Percentiles rank a stretch among this genome's conserved stretches.
phyloP scores from a whole-genome alignment of 352 stramenopile species.

The Plasmopara muralis region DNA sequence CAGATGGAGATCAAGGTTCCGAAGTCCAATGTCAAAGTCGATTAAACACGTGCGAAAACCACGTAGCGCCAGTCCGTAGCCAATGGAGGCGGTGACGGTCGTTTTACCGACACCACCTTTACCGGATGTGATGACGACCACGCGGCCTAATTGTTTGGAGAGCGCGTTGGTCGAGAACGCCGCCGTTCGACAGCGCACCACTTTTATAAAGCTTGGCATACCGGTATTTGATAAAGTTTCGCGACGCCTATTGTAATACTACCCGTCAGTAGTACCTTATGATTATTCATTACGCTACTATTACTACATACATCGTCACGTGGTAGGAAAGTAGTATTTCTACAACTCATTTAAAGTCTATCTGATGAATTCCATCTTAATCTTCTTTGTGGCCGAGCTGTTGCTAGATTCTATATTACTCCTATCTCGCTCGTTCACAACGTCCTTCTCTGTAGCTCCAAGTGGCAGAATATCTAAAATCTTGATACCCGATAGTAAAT shows the following conservation, averaged over 20 bases:
- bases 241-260: too few relatives aligned
- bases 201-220: too few relatives aligned
- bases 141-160: slow-evolving; percentile 34
- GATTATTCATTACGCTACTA: too few relatives aligned
- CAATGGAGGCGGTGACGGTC: slow-evolving; percentile 83
- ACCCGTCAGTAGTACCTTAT: too few relatives aligned
- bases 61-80: slow-evolving; percentile 75
- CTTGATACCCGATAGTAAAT: slow-evolving; percentile 92
- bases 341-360: too few relatives aligned
- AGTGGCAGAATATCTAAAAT: slow-evolving; percentile 38
- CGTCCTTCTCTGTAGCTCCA: neutral
- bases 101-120: slow-evolving; percentile 93
- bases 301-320: too few relatives aligned
- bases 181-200: too few relatives aligned
- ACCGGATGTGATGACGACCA: slow-evolving; percentile 89
- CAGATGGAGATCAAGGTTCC: slow-evolving; percentile 91
- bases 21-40: slow-evolving; percentile 92
- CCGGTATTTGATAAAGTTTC: too few relatives aligned
- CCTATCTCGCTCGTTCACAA: neutral
- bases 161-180: too few relatives aligned
- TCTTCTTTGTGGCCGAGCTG: slow-evolving; percentile 16
- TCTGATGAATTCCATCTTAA: slow-evolving; percentile 12
- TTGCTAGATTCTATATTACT: slow-evolving; percentile 1
- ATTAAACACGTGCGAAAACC: slow-evolving; percentile 88
- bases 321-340: neutral